Conservation (phyloP, 495 filamentous ascomycete species). For the Podospora tetraspora region DNA sequence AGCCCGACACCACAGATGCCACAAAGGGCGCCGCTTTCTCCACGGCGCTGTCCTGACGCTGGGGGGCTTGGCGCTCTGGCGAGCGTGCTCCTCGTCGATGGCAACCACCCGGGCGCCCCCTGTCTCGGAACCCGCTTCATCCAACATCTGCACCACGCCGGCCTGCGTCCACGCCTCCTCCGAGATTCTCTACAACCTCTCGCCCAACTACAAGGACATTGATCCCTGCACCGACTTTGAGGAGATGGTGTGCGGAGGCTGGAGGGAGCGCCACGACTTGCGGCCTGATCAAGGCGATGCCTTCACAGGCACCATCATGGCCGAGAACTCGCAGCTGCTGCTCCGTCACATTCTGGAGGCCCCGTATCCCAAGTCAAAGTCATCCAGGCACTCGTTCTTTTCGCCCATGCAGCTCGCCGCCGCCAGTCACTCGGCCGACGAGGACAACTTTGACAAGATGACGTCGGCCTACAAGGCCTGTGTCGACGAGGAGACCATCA, state of each 20-base stretch:
- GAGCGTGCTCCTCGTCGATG: neutral
- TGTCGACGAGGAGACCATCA: conserved; percentile 52
- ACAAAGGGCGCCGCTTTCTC: neutral
- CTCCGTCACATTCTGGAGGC: conserved; percentile 61
- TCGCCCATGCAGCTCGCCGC: conserved; percentile 36
- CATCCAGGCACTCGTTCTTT: conserved; percentile 44
- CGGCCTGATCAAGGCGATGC: conserved; percentile 58
- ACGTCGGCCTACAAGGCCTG: conserved; percentile 60
- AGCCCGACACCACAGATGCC: neutral
- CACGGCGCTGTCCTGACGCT: neutral
- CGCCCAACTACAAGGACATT: conserved; percentile 56
- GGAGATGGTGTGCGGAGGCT: conserved; percentile 62
- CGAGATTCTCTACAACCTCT: conserved; percentile 59
- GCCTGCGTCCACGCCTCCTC: conserved; percentile 66
- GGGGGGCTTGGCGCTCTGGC: neutral
- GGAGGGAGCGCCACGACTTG: conserved; percentile 59
- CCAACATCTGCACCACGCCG: conserved; percentile 47
- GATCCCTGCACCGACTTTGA: conserved; percentile 70
- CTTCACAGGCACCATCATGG: conserved; percentile 56
- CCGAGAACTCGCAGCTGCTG: conserved; percentile 45
- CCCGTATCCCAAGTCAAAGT: conserved; percentile 41
- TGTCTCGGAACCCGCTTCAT: neutral
- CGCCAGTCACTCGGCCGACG: conserved; percentile 35
- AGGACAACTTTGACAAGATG: conserved; percentile 62
- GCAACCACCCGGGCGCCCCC: neutral